These are phyloP conservation scores for Pinus albicaulis DNA, from an alignment of 75 land plant species.

Conservation along the genomic window DNA sequence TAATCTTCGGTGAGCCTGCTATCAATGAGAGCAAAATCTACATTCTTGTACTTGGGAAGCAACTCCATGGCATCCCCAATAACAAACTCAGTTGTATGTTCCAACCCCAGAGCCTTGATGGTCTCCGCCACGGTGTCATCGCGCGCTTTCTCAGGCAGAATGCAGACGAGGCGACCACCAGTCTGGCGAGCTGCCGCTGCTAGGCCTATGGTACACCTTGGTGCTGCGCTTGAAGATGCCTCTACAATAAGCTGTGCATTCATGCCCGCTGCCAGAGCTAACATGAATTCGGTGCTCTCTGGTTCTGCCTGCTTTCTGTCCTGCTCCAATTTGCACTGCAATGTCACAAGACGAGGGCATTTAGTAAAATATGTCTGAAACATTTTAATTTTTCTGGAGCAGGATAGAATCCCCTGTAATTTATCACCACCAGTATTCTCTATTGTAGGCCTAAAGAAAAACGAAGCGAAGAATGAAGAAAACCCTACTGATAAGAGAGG, in stretches of 20 bases:
- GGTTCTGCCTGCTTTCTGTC: constrained; percentile 19
- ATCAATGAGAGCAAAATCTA: constrained; percentile 26
- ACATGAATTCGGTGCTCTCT: constrained; percentile 51
- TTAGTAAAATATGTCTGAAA: neutral
- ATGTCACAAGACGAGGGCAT: neutral
- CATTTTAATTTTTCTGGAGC: neutral
- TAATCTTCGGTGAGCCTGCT: constrained; percentile 5
- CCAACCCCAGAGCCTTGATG: neutral
- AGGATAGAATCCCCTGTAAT: neutral
- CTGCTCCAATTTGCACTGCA: neutral
- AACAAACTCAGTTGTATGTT: constrained; percentile 11
- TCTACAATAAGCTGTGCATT: constrained; percentile 58
- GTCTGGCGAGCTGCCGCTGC: constrained; percentile 62
- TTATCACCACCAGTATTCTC: neutral
- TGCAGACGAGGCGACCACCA: constrained; percentile 50
- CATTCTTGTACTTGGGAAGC: constrained; percentile 10
- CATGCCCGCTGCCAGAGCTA: constrained; percentile 73
- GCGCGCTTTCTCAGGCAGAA: neutral
- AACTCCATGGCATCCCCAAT: constrained; percentile 19
- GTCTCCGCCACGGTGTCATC: too few species aligned
- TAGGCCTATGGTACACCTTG: constrained; percentile 29
- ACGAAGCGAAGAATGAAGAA: too few species aligned
- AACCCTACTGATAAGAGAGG: too few species aligned
- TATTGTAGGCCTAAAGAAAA: too few species aligned
- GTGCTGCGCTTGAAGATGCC: constrained; percentile 26